phyloP scores from a whole-genome alignment of 306 rosid genomes.

The Gillenia trifoliata region DNA sequence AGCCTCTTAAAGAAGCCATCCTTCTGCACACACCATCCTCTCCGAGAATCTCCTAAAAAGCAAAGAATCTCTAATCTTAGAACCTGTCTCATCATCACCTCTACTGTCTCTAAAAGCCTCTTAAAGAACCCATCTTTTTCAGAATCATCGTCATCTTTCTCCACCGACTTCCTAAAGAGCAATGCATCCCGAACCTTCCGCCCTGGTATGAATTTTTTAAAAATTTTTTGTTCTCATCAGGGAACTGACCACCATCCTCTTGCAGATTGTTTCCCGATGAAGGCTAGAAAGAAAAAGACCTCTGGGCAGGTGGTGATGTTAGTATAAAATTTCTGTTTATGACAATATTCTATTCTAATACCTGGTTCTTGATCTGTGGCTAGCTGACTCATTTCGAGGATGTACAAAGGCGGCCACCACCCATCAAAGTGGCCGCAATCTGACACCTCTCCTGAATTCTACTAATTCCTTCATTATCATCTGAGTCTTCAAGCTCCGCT shows the following conservation, averaged over 20 bases:
- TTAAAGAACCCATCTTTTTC: constrained; percentile 91
- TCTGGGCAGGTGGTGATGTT: constrained; percentile 55
- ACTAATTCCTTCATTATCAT: constrained; percentile 90
- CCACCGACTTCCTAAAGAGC: constrained; percentile 75
- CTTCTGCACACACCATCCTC: constrained; percentile 66
- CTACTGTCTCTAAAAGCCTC: constrained; percentile 81
- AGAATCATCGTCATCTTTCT: constrained; percentile 64
- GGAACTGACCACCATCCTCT: constrained; percentile 50
- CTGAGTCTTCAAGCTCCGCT: constrained; percentile 90
- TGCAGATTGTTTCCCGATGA: constrained; percentile 48
- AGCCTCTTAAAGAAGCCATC: constrained; percentile 82
- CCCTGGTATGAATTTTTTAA: constrained; percentile 76
- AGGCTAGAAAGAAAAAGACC: constrained; percentile 58
- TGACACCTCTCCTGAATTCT: constrained; percentile 86
- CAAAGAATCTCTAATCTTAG: constrained; percentile 65
- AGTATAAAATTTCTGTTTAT: constrained; percentile 65
- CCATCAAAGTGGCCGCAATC: constrained; percentile 85
- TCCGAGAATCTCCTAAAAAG: constrained; percentile 69
- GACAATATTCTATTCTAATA: constrained; percentile 64
- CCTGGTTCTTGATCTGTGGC: constrained; percentile 77
- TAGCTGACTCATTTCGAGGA: constrained; percentile 40
- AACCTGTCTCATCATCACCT: constrained; percentile 73
- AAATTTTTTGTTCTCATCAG: constrained; percentile 75
- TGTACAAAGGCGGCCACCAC: constrained; percentile 70
- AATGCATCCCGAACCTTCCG: constrained; percentile 81